Conservation (phyloP, 495 filamentous ascomycete genomes). For the Apiosordaria backusii region DNA sequence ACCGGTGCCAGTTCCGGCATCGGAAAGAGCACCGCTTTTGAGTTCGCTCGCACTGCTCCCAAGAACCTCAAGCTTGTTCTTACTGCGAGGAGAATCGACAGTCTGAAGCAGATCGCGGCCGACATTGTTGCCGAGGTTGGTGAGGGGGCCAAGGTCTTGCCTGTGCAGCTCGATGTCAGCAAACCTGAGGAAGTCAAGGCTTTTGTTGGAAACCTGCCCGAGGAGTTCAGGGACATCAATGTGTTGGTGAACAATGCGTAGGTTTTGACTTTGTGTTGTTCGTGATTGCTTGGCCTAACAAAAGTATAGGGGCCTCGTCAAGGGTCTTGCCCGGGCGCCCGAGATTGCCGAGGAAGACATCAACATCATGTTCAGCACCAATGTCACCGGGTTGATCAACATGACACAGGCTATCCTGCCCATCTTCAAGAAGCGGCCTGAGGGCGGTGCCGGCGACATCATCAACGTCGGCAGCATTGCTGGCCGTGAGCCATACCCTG, state of each 20-base stretch:
- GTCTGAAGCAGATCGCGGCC: conserved; percentile 67
- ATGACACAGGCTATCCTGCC: conserved; percentile 92
- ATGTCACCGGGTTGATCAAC: conserved; percentile 91
- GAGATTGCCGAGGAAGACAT: conserved; percentile 82
- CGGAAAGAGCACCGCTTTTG: conserved; percentile 76
- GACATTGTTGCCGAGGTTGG: conserved; percentile 78
- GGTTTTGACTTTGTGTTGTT: conserved; percentile 34
- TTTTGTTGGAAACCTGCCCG: conserved; percentile 71
- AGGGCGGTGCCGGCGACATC: conserved; percentile 85
- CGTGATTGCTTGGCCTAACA: neutral
- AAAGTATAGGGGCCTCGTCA: conserved; percentile 4
- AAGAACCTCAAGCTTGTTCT: conserved; percentile 74
- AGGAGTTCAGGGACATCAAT: conserved; percentile 83
- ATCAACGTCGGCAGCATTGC: conserved; percentile 97
- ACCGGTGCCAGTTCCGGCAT: conserved; percentile 95
- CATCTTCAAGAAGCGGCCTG: conserved; percentile 73
- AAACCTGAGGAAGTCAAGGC: conserved; percentile 68
- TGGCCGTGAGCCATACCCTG: conserved; percentile 82
- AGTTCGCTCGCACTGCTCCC: conserved; percentile 87
- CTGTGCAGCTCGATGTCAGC: conserved; percentile 84
- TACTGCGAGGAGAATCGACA: conserved; percentile 79
- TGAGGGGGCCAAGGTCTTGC: conserved; percentile 74
- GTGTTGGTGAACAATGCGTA: conserved; percentile 97
- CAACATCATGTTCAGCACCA: conserved; percentile 82
- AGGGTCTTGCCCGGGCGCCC: conserved; percentile 49